phyloP scores from a whole-genome alignment of 345 rosid genomes.

The Cardamine chenopodiifolia region DNA sequence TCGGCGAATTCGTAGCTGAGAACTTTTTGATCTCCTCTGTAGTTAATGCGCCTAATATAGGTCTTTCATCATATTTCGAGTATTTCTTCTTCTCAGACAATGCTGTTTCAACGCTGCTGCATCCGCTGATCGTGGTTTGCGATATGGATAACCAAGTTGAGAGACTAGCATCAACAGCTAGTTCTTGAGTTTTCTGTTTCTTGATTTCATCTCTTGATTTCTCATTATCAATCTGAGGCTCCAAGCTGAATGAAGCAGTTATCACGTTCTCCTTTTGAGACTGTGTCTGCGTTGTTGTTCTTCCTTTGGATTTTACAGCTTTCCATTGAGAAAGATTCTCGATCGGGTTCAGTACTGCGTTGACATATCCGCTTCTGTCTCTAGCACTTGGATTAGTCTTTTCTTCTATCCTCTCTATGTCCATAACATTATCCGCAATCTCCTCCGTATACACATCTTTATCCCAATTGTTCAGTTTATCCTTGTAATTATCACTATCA shows the following conservation, averaged over 20 bases:
- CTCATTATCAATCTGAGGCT: no score
- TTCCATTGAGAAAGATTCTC: slow-evolving; percentile 94
- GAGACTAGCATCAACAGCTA: slow-evolving; percentile 89
- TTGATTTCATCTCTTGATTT: slow-evolving; percentile 47
- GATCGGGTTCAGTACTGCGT: slow-evolving; percentile 77
- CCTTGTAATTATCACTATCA: slow-evolving; percentile 35
- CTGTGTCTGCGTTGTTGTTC: slow-evolving; percentile 39
- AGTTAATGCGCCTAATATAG: slow-evolving; percentile 77
- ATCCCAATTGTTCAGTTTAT: slow-evolving; percentile 16
- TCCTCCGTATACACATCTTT: slow-evolving; percentile 36
- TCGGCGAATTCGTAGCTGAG: slow-evolving; percentile 68
- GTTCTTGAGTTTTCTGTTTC: slow-evolving; percentile 51
- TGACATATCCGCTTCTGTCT: slow-evolving; percentile 62
- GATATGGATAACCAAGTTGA: slow-evolving; percentile 80
- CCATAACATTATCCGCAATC: slow-evolving; percentile 40
- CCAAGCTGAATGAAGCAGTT: slow-evolving; percentile 46
- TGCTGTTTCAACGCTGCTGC: slow-evolving; percentile 33
- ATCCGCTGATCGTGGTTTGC: slow-evolving; percentile 42
- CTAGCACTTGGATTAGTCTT: slow-evolving; percentile 49
- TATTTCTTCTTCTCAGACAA: slow-evolving; percentile 47
- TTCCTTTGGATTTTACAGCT: slow-evolving; percentile 71
- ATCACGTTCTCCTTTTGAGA: slow-evolving; percentile 62
- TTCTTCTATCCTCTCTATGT: slow-evolving; percentile 30
- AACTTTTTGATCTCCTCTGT: slow-evolving; percentile 79
- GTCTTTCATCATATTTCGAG: slow-evolving; percentile 76